Evolutionary conservation across 257 asterid species (phyloP).

Genomic region (Solanum chaucha): DNA sequence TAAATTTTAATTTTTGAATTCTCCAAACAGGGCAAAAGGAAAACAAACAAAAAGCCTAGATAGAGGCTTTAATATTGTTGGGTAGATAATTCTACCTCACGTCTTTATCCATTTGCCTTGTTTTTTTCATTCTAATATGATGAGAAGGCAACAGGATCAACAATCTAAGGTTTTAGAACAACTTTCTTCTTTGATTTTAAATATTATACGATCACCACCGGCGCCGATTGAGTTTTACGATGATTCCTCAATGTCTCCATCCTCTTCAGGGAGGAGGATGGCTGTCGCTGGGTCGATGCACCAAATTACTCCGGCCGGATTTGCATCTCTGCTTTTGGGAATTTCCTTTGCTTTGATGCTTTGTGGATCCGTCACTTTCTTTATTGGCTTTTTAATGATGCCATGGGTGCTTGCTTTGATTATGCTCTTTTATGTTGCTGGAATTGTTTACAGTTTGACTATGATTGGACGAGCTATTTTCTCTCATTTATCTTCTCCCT

Average conservation of each 20-base stretch:
- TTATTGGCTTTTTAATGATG: conserved; percentile 88
- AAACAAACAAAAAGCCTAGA: background rate
- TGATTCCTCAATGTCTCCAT: background rate
- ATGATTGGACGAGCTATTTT: conserved; percentile 74
- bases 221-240: conserved; percentile 17
- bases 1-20: background rate
- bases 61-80: background rate
- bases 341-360: conserved; percentile 71
- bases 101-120: conserved; percentile 48
- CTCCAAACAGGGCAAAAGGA: background rate
- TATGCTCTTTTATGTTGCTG: conserved; percentile 57
- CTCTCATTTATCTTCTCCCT: conserved; percentile 14
- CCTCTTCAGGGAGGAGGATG: background rate
- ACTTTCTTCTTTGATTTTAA: conserved; percentile 25
- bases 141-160: conserved; percentile 26
- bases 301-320: conserved; percentile 69
- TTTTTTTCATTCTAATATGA: conserved; percentile 4
- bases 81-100: background rate
- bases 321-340: conserved; percentile 70
- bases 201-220: conserved; percentile 21
- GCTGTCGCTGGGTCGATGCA: background rate
- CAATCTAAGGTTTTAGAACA: conserved; percentile 26
- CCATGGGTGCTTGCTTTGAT: conserved; percentile 92
- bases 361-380: conserved; percentile 84
- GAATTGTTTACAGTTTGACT: conserved; percentile 63